Evolutionary conservation across 148 eudicot species (phyloP), one percentile per base, ranked within the genome.

Genomic region (Rhododendron vialii): DNA sequence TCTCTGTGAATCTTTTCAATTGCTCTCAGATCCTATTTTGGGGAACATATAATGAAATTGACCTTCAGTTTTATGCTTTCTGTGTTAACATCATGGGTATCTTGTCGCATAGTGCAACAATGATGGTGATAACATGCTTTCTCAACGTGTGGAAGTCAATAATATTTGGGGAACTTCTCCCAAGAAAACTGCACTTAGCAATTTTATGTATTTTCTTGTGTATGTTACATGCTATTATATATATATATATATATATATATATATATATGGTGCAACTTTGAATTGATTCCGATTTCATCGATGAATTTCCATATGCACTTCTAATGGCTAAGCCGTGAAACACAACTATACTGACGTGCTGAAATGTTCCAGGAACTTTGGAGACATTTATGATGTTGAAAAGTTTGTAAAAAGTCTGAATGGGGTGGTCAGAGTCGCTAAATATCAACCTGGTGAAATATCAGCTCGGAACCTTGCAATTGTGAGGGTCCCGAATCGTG

Each of bases 381-480:
- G 88, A 77, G 98, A 97, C 35, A 92, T 97, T 81, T 97, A 97
- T 86, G 94, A 95, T 89, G 94, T 91, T 73, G 90, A 93, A 41
- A 93, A 93, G 86, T 96, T 96, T 84, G 84, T 92, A 11, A 82
- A 82, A 43, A 94, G 96, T 91, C 89, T 97, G 51, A 92, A 97
- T 59, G 98, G 99, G 45, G 91, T 95, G 69, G 96, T 97, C 35
- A 97, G 83, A 90, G 95, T 97, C 43, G 93, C 91, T 43, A 91
- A 91, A 88, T 81, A 93, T 69, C 93, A 89, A 79, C 94, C 98
- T 53, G 82, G 93, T 28, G 84, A 87, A 65, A 24, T 59, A 26
- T 57, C 77, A 33, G 65, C 35, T 2, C 45, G 45, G 26, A 87
- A 84, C n/a, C 55, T 87, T 33, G 53, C 83, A 43, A 33, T 41